These are phyloP conservation scores for Acanthamoeba quina DNA, from an alignment of 208 protist genomes.

Conservation along the genomic window DNA sequence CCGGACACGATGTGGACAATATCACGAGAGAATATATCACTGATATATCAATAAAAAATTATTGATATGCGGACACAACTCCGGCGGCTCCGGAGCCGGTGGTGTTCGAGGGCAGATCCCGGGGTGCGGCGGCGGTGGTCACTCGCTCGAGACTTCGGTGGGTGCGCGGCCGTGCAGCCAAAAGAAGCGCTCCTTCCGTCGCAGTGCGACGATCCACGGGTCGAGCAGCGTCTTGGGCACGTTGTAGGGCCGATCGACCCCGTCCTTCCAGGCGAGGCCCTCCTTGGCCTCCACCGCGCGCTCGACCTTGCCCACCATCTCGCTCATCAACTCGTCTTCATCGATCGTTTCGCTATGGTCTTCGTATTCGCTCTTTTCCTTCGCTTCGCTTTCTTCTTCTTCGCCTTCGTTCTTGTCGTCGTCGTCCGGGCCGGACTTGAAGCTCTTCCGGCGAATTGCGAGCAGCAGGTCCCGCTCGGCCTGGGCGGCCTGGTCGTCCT, in stretches of 20 bases:
- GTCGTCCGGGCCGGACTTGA: not conserved
- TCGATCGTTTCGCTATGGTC: too few relatives aligned
- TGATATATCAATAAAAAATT: too few relatives aligned
- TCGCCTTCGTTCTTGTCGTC: not conserved
- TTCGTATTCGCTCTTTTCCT: too few relatives aligned
- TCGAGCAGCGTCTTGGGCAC: constrained; percentile 32
- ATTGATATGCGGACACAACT: too few relatives aligned
- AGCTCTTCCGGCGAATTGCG: not conserved
- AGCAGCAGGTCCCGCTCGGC: not conserved
- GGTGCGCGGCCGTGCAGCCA: not conserved
- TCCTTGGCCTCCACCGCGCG: not conserved
- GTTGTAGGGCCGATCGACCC: constrained; percentile 31
- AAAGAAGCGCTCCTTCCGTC: constrained; percentile 49
- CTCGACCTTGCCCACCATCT: not conserved
- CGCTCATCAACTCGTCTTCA: not conserved
- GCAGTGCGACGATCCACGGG: constrained; percentile 26
- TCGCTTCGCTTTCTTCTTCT: not conserved
- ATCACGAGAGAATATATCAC: too few relatives aligned
- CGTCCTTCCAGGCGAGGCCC: not conserved
- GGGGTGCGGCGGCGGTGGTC: too few relatives aligned
- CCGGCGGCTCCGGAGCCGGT: too few relatives aligned
- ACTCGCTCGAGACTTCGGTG: too few relatives aligned
- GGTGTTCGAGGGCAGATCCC: too few relatives aligned
- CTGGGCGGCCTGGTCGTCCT: not conserved
- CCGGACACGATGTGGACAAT: too few relatives aligned